phyloP scores from a whole-genome alignment of 192 early-diverging fungal species.

The Glomus cerebriforme region DNA sequence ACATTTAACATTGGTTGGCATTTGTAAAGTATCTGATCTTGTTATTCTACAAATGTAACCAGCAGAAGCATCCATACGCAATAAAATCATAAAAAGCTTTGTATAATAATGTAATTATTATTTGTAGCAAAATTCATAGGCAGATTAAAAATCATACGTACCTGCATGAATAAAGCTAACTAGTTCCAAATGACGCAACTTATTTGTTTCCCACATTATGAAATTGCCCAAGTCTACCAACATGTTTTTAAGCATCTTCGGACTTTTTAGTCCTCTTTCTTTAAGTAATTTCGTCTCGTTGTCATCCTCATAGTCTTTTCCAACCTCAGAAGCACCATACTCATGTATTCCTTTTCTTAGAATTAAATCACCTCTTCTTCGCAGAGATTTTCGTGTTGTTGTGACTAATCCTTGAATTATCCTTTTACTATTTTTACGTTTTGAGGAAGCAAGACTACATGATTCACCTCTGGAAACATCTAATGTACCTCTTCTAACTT shows the following conservation, averaged over 20 bases:
- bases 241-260: constrained; percentile 40
- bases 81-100: constrained; percentile 16
- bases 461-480: too few relatives aligned
- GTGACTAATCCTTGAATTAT: too few relatives aligned
- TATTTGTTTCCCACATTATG: background rate
- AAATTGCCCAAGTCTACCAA: constrained; percentile 23
- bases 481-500: too few relatives aligned
- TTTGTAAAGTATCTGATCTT: constrained; percentile 4
- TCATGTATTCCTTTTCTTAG: constrained; percentile 33
- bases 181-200: background rate
- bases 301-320: constrained; percentile 29
- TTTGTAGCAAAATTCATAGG: background rate
- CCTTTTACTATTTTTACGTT: too few relatives aligned
- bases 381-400: too few relatives aligned
- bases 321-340: constrained; percentile 34
- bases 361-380: constrained; percentile 32
- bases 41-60: constrained; percentile 25
- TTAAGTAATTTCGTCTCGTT: constrained; percentile 28
- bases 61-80: constrained; percentile 28
- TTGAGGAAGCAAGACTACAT: too few relatives aligned
- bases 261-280: constrained; percentile 32
- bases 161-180: constrained; percentile 19
- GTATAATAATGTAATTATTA: constrained; percentile 3
- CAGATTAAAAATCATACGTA: background rate
- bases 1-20: constrained; percentile 15